Evolutionary conservation across 305 asterid species (phyloP).

Genomic region (Fraxinus platypoda): DNA sequence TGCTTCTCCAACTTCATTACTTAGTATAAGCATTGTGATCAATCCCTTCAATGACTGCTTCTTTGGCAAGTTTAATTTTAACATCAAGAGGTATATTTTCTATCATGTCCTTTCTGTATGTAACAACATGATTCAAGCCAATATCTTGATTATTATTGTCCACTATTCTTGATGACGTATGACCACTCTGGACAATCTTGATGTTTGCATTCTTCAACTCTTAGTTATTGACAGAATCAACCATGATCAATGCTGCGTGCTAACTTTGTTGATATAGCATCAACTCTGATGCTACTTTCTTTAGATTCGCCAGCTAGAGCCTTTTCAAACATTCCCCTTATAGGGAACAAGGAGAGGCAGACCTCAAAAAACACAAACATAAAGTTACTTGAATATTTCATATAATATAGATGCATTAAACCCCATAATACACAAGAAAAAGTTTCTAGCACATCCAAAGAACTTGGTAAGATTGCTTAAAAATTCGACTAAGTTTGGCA

Average conservation of each 20-base stretch:
- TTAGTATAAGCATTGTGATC: not conserved
- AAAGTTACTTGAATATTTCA: not conserved
- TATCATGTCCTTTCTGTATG: not conserved
- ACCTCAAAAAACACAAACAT: not conserved
- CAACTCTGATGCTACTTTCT: too few species aligned
- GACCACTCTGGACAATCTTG: slow-evolving; percentile 16
- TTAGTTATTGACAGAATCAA: slow-evolving; percentile 21
- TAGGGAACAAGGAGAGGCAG: not conserved
- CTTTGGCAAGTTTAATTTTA: not conserved
- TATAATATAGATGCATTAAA: not conserved
- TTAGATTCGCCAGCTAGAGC: too few species aligned
- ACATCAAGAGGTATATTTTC: not conserved
- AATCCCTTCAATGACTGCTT: not conserved
- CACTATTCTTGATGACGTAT: slow-evolving; percentile 62
- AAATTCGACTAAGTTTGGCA: not conserved
- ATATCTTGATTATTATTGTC: slow-evolving; percentile 42
- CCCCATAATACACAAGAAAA: not conserved
- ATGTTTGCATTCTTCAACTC: slow-evolving; percentile 16
- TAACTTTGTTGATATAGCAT: not conserved
- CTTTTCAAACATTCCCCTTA: not conserved
- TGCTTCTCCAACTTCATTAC: slow-evolving; percentile 12
- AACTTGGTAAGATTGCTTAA: not conserved
- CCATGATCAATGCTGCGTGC: slow-evolving; percentile 5
- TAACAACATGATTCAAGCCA: not conserved
- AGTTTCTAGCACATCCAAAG: not conserved